Evolutionary conservation across 306 rosid genomes (phyloP), one percentile per base, ranked within the genome.

Genomic region (Hylodesmum podocarpum): DNA sequence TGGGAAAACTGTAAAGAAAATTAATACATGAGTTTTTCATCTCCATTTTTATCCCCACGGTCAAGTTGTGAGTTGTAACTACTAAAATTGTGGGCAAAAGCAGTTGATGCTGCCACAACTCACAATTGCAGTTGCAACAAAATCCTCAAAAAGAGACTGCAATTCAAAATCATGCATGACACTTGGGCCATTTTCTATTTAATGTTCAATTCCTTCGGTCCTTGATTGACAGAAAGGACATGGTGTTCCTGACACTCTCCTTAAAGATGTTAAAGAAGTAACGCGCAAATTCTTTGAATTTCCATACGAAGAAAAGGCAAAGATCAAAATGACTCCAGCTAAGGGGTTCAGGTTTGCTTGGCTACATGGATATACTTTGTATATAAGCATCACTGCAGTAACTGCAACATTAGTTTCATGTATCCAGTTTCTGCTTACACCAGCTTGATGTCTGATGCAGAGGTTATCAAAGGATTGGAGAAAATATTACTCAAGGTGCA

Each of bases 381-480:
- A 27, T 29, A 43, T 66, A 54, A 31, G n/a, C 70, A 29, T 84
- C 77, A 65, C 22, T 74, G 22, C 24, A n/a, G 70, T 47, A 46
- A 25, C 58, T 75, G 24, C 64, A 1, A 37, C 70, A 44, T 22
- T 13, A 31, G n/a, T 57, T 39, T 71, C 68, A 36, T 78, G 25
- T 18, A 6, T 49, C 21, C 16, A 69, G 7, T 68, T 78, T 72
- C 18, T 55, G 43, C 73, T 82, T 36, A 89, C 39, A 62, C n/a
- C 29, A 34, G 40, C 55, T 18, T 27, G 54, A 53, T 34, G 58
- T 78, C 24, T 78, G 69, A 65, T 86, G 87, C 90, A 95, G 97
- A 82, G 97, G 98, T 77, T 95, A 95, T 66, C 85, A 92, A 77
- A 88, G 85, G 85, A 36, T 88, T 16, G 93, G 99, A 82, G 91